A percentile compares a stretch with the other conserved stretches of the same genome.
phyloP scores from a whole-genome alignment of 371 early-diverging fungal genomes.

The Mortierella sp. region DNA sequence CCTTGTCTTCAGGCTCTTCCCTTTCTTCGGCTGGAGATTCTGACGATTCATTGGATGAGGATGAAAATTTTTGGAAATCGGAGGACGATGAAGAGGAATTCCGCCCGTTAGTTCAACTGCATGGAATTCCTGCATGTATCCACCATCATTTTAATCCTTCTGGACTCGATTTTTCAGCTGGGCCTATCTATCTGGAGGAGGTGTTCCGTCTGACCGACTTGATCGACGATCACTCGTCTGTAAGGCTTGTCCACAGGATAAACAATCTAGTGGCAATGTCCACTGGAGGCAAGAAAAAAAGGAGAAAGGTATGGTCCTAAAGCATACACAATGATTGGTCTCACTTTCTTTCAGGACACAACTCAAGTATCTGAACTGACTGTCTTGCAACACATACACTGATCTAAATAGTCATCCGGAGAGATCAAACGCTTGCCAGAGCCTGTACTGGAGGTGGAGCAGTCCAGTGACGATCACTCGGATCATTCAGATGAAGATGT shows the following conservation, averaged over 20 bases:
- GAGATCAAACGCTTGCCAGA: slow-evolving; percentile 28
- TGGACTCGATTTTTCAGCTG: slow-evolving; percentile 45
- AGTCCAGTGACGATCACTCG: neutral
- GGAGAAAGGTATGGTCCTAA: slow-evolving; percentile 25
- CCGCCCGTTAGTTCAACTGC: slow-evolving; percentile 35
- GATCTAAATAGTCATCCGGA: slow-evolving; percentile 9
- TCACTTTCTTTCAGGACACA: too few species aligned
- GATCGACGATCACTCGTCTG: slow-evolving; percentile 45
- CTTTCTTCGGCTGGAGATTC: slow-evolving; percentile 51
- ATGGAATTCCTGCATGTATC: slow-evolving; percentile 51
- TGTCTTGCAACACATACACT: too few species aligned
- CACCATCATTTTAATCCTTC: slow-evolving; percentile 51
- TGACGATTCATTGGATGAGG: slow-evolving; percentile 43
- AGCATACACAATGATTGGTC: too few species aligned
- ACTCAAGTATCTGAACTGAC: too few species aligned
- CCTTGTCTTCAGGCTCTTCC: slow-evolving; percentile 49
- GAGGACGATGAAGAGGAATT: slow-evolving; percentile 43
- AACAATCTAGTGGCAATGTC: slow-evolving; percentile 10
- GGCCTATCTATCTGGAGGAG: slow-evolving; percentile 46
- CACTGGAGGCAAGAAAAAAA: slow-evolving; percentile 44
- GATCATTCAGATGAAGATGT: slow-evolving; percentile 30
- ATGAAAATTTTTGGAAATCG: slow-evolving; percentile 42
- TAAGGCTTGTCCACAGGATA: slow-evolving; percentile 34
- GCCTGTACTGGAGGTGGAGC: slow-evolving; percentile 9
- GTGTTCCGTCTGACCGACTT: slow-evolving; percentile 45